A percentile compares a stretch with the other conserved stretches of the same genome.
These are phyloP conservation scores for Neobulgaria alba DNA, from an alignment of 2,329 filamentous ascomycete species.

Conservation along the genomic window DNA sequence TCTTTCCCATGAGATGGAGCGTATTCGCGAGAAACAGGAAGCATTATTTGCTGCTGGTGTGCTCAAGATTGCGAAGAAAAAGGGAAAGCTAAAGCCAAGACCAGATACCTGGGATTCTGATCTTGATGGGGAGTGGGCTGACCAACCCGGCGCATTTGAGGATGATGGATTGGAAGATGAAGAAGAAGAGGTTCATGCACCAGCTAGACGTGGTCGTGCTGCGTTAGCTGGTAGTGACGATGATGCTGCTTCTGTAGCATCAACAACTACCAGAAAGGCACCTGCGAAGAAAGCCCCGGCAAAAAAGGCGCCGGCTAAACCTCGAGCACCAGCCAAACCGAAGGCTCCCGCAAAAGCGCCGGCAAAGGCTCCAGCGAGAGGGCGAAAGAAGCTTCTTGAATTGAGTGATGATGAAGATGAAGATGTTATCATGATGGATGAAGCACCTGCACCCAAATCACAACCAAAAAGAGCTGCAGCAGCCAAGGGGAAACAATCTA, in stretches of 20 bases:
- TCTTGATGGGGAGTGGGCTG: conserved; percentile 76
- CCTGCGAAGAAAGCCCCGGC: conserved; percentile 27
- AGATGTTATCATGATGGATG: conserved; percentile 46
- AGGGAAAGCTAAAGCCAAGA: conserved; percentile 59
- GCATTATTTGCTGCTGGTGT: conserved; percentile 58
- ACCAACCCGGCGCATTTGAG: conserved; percentile 36
- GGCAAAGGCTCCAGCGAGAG: conserved; percentile 31
- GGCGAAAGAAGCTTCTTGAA: conserved; percentile 34
- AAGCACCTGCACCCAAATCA: conserved; percentile 31
- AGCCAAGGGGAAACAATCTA: conserved; percentile 38
- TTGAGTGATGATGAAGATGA: conserved; percentile 37
- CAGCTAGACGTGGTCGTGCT: conserved; percentile 21
- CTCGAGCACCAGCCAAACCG: conserved; percentile 34
- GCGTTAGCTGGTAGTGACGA: conserved; percentile 48
- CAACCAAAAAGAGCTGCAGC: conserved; percentile 21
- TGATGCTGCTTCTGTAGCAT: conserved; percentile 36
- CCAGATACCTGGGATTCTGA: conserved; percentile 86
- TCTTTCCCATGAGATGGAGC: conserved; percentile 55
- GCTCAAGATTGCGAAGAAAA: conserved; percentile 41
- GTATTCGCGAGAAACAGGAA: conserved; percentile 61
- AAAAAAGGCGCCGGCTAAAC: conserved; percentile 27
- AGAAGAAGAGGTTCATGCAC: conserved; percentile 36
- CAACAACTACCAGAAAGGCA: conserved; percentile 21
- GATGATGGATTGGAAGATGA: conserved; percentile 31
- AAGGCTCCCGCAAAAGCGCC: conserved; percentile 33